Evolutionary conservation across 2,329 filamentous ascomycete genomes (phyloP).

Genomic region (Drechslerella coelobrocha): DNA sequence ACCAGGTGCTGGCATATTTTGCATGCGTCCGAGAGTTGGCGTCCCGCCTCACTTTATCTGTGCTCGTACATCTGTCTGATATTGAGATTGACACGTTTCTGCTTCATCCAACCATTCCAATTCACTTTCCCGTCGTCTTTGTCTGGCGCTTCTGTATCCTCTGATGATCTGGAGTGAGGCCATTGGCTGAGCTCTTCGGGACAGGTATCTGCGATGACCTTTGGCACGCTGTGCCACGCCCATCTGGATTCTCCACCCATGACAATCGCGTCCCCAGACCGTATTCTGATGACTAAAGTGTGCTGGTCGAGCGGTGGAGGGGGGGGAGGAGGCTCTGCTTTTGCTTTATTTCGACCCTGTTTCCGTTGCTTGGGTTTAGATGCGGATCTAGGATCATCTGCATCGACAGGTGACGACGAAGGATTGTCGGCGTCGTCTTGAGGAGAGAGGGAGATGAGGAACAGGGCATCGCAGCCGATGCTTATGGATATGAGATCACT

Average conservation of each 20-base stretch:
- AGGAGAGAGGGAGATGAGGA: conserved; percentile 73
- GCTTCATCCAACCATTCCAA: conserved; percentile 87
- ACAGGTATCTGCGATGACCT: conserved; percentile 79
- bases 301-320: conserved; percentile 53
- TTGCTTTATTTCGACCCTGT: conserved; percentile 54
- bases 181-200: conserved; percentile 76
- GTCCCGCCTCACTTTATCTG: too few species aligned
- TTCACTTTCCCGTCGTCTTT: conserved; percentile 61
- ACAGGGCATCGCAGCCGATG: conserved; percentile 87
- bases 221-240: conserved; percentile 95
- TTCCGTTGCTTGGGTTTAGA: conserved; percentile 42
- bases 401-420: neutral
- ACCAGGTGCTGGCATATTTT: too few species aligned
- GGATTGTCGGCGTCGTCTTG: conserved; percentile 57
- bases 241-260: conserved; percentile 84
- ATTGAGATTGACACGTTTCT: conserved; percentile 89
- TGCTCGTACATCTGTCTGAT: conserved; percentile 78
- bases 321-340: conserved; percentile 18
- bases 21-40: too few species aligned
- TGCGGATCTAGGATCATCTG: neutral
- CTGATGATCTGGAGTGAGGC: conserved; percentile 63
- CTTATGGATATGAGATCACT: conserved; percentile 83
- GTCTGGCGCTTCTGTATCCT: conserved; percentile 57
- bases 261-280: conserved; percentile 86
- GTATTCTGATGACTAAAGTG: conserved; percentile 70